Base-by-base conservation (phyloP, 495 filamentous ascomycete species). In the Trichoderma reesei region DNA sequence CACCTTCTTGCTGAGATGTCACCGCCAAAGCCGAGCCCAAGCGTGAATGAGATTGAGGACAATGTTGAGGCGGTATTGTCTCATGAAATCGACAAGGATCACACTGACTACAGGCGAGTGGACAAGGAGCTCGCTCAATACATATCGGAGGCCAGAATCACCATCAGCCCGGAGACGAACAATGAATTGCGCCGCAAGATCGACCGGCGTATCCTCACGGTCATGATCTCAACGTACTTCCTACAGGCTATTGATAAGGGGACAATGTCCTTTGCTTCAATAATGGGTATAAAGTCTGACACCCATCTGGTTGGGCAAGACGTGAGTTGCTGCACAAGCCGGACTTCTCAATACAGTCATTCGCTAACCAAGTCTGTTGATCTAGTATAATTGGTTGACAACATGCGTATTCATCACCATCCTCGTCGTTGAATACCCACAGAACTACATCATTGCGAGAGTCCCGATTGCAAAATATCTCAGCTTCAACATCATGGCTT, bases 241-340 rank as follows among this genome's bases (percentile, higher is more conserved):
- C 72, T 89, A 3, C 88, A 90, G 62, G 85, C 87, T n/a, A 77
- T 90, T 38, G 86, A 88, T 67, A 89, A 90, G 73, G 86, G 86
- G 9, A 88, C 85, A 1, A 70, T 90, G 76, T 84, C 82, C 3
- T 89, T 88, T 68, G 79, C 86, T 5, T 85, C 86, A 18, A 87
- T 88, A 60, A 89, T 90, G 87, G 85, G 84, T 3, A 82, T 90
- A 41, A 74, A 76, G 1, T 70, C 75, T 10, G 85, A 90, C 68
- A 80, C 82, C 0, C 66, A 74, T 37, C 71, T 88, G 46, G 64
- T 75, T 6, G 84, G 80, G 2, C 83, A 86, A 41, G 66, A 77
- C 9, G 76, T 79, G 63, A 34, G 70, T 70, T 31, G 9, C 26
- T 26, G 26, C 1, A 26, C 26, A 48, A 18, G 6, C n/a, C 16